Percentiles rank a stretch among this genome's conserved stretches.
Conservation (phyloP, 352 stramenopile species). For the Pelagophyceae sp. region DNA sequence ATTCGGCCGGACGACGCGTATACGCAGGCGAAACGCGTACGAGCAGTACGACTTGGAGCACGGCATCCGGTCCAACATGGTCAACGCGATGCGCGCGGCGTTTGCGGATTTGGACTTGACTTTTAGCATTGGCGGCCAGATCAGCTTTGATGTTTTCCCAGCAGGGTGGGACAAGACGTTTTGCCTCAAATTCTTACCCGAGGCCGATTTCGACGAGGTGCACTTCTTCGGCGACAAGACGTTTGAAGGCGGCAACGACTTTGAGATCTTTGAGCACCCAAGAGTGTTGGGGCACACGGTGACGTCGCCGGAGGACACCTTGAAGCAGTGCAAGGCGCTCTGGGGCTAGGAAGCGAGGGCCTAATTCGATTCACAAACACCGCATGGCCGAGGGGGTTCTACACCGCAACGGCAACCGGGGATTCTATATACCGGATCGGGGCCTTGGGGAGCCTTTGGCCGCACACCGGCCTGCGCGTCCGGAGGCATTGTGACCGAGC, state of each 20-base stretch:
- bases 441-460: no score
- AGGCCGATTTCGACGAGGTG: constrained; percentile 93
- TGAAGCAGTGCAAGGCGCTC: constrained; percentile 87
- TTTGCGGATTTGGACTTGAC: constrained; percentile 85
- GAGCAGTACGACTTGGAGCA: constrained; percentile 88
- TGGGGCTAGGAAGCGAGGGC: constrained; percentile 44
- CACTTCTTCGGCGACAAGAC: constrained; percentile 99
- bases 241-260: constrained; percentile 95
- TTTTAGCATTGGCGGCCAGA: constrained; percentile 96
- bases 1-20: no score
- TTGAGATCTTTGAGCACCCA: constrained; percentile 92
- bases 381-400: no score
- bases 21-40: constrained; percentile 93
- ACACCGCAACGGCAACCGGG: no score
- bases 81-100: constrained; percentile 83
- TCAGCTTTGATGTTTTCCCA: constrained; percentile 98
- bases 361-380: no score
- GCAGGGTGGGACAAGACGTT: constrained; percentile 99
- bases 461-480: no score
- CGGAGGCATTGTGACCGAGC: no score
- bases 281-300: constrained; percentile 93
- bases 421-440: no score
- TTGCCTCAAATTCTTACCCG: constrained; percentile 78
- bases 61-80: constrained; percentile 83
- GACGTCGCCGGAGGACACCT: constrained; percentile 88